Evolutionary conservation across 768 basidiomycete species (phyloP), one percentile per base, ranked within the genome.

Genomic region (Arthromyces matolae): DNA sequence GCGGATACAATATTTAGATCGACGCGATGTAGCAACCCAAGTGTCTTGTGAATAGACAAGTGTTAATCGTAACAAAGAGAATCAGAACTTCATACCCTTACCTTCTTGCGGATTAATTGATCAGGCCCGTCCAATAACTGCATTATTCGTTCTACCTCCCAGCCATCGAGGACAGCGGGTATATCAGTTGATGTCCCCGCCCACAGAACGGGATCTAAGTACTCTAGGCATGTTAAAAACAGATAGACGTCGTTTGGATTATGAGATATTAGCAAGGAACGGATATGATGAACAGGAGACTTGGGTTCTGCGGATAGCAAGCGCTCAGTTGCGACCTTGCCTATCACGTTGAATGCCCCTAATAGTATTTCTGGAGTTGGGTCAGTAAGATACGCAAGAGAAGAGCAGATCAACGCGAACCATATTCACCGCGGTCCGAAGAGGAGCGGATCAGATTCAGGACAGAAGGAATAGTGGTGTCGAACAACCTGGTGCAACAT

Each of bases 111-210:
- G 32, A 89, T 77, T 23, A 72, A 57, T 8, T 60, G 52, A 60
- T 92, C 89, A 1, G 71, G 63, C 2, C 78, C 80, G 49, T 83
- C 76, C 22, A 92, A 66, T 13, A 86, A 64, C 49, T 73, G 76
- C 80, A 92, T 86, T 18, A 91, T 70, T 27, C 71, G 69, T 42
- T 83, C 83, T 31, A 92, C 88, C 43, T 91, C 89, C 75, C 77
- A 78, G 45, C 71, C 78, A n/a, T 87, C 83, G 37, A 91, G 63
- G 8, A 80, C 65, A 1, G 81, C 69, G 28, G 76, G 72, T 16
- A 75, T 63, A 5, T 74, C 71, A 3, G 72, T 62, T 6, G 62
- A 66, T 8, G 76, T 80, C 10, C 88, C 89, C 6, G 86, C 84
- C 89, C 89, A 92, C 18, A 80, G 53, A 16, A 60, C 62, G 5